Percentiles rank a stretch among this genome's conserved stretches.
Evolutionary conservation across 768 basidiomycete genomes (phyloP).

Genomic region (Lactarius psammicola): DNA sequence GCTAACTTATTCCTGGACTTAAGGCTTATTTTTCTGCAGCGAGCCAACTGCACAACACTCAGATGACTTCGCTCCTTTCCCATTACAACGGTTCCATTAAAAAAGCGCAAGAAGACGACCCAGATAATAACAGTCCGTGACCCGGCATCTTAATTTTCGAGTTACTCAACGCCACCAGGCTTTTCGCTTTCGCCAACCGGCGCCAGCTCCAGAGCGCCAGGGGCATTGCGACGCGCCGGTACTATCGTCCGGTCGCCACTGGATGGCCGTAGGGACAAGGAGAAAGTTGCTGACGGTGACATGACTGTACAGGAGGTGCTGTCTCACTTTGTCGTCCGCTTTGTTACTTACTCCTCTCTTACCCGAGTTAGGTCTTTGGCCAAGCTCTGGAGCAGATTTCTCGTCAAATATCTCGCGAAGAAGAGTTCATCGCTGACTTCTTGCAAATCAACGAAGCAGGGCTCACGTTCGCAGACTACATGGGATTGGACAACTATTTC

Average conservation of each 20-base stretch:
- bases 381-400: slow-evolving; percentile 74
- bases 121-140: slow-evolving; percentile 41
- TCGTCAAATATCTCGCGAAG: slow-evolving; percentile 75
- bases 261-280: slow-evolving; percentile 57
- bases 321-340: slow-evolving; percentile 8
- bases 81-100: slow-evolving; percentile 59
- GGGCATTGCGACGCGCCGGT: slow-evolving; percentile 75
- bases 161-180: slow-evolving; percentile 20
- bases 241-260: slow-evolving; percentile 80
- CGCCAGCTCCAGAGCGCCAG: slow-evolving; percentile 48
- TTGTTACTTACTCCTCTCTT: not conserved
- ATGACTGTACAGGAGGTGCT: slow-evolving; percentile 69
- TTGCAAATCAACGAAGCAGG: slow-evolving; percentile 86
- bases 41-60: slow-evolving; percentile 76
- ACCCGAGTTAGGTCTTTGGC: slow-evolving; percentile 59
- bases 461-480: slow-evolving; percentile 93
- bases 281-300: slow-evolving; percentile 55
- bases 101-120: slow-evolving; percentile 71
- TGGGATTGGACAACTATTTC: slow-evolving; percentile 92
- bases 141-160: not conserved
- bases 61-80: slow-evolving; percentile 73
- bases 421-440: slow-evolving; percentile 88
- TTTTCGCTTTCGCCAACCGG: slow-evolving; percentile 37
- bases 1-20: not conserved
- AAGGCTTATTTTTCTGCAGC: slow-evolving; percentile 90